These are phyloP conservation scores for Paratinospora sagittata DNA, from an alignment of 164 flowering plant species.

Conservation along the genomic window DNA sequence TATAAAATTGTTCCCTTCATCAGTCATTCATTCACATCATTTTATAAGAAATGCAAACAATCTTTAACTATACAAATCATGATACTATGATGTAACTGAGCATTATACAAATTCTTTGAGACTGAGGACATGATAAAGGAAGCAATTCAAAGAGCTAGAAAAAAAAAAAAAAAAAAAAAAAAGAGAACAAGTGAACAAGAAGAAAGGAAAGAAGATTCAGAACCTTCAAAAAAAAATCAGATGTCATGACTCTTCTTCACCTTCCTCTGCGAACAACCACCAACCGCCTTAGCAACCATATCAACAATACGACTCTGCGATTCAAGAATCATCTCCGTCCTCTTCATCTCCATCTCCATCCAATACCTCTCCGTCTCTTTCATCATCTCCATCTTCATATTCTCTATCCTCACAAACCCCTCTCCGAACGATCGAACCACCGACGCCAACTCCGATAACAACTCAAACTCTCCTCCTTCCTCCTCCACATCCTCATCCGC, in stretches of 20 bases:
- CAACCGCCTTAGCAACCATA: conserved; percentile 38
- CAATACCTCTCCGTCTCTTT: conserved; percentile 55
- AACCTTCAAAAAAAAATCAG: conserved; percentile 10
- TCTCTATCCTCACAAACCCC: conserved; percentile 63
- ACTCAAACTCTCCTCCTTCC: conserved; percentile 22
- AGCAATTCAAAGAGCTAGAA: neutral
- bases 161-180: neutral
- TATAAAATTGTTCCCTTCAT: neutral
- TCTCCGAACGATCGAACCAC: conserved; percentile 57
- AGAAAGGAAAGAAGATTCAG: conserved; percentile 1
- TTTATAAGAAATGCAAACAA: neutral
- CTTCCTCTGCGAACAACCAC: conserved; percentile 26
- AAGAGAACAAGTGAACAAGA: neutral
- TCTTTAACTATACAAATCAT: conserved; percentile 3
- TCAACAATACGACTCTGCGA: conserved; percentile 57
- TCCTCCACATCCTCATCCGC: conserved; percentile 18
- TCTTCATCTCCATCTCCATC: conserved; percentile 77
- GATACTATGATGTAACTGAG: neutral
- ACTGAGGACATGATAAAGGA: too few relatives aligned
- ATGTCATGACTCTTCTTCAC: conserved; percentile 20
- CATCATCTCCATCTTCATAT: conserved; percentile 75
- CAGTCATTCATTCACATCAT: neutral
- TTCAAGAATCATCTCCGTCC: conserved; percentile 58
- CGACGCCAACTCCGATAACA: conserved; percentile 39
- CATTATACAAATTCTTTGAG: neutral